Evolutionary conservation across 169 alveolate genomes (phyloP).

Genomic region (Plasmodium reichenowi): DNA sequence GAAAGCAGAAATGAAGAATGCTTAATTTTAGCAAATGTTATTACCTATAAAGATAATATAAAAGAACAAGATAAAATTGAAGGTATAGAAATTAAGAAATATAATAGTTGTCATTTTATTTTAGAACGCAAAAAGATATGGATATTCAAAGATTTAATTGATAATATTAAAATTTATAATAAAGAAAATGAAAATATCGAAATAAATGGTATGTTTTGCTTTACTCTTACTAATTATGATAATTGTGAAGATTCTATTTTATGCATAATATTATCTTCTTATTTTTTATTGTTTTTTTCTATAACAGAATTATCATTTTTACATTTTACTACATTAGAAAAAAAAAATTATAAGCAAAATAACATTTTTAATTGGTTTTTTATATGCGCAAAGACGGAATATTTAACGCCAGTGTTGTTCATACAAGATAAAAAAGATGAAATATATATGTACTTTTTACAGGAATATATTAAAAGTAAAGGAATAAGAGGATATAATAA

Average conservation of each 20-base stretch:
- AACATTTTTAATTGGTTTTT: constrained; percentile 7
- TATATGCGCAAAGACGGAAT: neutral
- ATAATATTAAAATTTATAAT: neutral
- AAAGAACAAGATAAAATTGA: neutral
- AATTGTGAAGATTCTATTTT: neutral
- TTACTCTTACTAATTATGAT: neutral
- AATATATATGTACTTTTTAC: constrained; percentile 1
- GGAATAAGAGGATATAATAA: constrained; percentile 2
- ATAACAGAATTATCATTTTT: neutral
- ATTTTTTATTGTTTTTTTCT: constrained; percentile 1
- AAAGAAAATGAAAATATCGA: neutral
- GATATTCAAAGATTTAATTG: neutral
- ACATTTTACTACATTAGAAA: constrained; percentile 6
- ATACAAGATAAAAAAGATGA: neutral
- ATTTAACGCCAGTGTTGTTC: neutral
- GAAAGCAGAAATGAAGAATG: neutral
- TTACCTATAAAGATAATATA: neutral
- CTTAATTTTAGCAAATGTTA: neutral
- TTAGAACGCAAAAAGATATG: neutral
- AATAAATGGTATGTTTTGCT: constrained; percentile 4
- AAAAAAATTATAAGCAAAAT: constrained; percentile 2
- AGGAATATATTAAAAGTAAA: constrained; percentile 7
- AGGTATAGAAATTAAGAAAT: neutral
- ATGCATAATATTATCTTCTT: neutral
- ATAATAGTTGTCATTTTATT: neutral